These are phyloP conservation scores for Malassezia obtusa DNA, from an alignment of 1,284 basidiomycete species.

Conservation along the genomic window DNA sequence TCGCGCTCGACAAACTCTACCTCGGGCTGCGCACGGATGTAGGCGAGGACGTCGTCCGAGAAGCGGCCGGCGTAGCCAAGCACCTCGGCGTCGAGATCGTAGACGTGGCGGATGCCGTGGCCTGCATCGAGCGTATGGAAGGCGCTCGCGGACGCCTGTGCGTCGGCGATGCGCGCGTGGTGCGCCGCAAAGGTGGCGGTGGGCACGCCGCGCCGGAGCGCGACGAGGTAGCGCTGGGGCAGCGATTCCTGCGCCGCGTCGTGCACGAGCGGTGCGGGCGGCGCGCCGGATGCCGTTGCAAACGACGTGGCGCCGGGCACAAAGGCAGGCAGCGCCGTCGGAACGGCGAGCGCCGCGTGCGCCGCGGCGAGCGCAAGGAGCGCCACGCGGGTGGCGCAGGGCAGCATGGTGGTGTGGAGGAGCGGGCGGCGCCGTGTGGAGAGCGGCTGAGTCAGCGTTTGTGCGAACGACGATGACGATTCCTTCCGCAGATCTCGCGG, in stretches of 20 bases:
- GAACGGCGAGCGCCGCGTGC: too few species aligned
- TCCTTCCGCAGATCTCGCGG: neutral
- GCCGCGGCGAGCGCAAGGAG: too few species aligned
- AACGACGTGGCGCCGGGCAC: neutral
- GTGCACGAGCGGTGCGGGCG: conserved; percentile 8
- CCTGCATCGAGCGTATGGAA: neutral
- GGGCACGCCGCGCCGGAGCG: conserved; percentile 40
- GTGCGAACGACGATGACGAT: conserved; percentile 1
- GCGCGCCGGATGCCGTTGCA: neutral
- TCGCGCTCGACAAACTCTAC: conserved; percentile 89
- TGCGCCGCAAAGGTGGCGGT: conserved; percentile 33
- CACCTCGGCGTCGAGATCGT: conserved; percentile 46
- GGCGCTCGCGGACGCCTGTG: neutral
- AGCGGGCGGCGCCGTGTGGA: neutral
- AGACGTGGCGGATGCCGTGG: conserved; percentile 35
- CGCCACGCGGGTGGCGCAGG: too few species aligned
- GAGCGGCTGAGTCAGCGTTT: neutral
- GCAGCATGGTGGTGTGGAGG: neutral
- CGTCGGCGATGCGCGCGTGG: conserved; percentile 15
- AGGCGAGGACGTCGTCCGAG: conserved; percentile 62
- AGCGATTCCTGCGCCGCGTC: neutral
- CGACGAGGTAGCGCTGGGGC: conserved; percentile 39
- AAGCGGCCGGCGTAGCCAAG: conserved; percentile 81
- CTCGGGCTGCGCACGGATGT: conserved; percentile 75
- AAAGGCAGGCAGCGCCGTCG: neutral